These are phyloP conservation scores for Phytophthora cajani DNA, from an alignment of 352 stramenopile genomes.

Conservation along the genomic window DNA sequence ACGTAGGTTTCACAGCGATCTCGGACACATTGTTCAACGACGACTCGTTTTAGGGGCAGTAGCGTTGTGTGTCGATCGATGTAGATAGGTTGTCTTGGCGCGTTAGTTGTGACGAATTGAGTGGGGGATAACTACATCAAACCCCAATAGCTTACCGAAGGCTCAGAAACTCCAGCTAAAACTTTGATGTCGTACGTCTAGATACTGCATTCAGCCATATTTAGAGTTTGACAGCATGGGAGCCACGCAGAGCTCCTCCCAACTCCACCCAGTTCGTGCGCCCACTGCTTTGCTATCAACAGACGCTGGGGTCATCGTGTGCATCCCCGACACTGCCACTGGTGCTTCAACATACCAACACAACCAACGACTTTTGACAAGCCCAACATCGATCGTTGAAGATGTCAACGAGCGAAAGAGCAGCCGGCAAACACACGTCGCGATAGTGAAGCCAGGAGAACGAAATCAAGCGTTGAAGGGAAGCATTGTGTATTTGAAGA, in stretches of 20 bases:
- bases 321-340: conserved; percentile 30
- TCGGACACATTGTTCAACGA: conserved; percentile 67
- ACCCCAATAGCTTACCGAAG: background rate
- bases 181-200: no score
- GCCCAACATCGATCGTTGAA: conserved; percentile 7
- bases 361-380: conserved; percentile 38
- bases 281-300: conserved; percentile 56
- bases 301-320: conserved; percentile 58
- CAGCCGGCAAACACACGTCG: conserved; percentile 25
- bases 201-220: conserved; percentile 4
- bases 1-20: conserved; percentile 73
- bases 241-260: conserved; percentile 33
- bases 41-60: conserved; percentile 68
- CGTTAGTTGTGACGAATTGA: conserved; percentile 13
- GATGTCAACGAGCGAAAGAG: background rate
- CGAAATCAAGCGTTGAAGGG: conserved; percentile 54
- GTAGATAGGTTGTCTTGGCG: conserved; percentile 10
- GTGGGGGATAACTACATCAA: background rate
- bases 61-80: background rate
- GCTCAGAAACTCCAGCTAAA: no score
- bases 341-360: conserved; percentile 52
- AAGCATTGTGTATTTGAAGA: conserved; percentile 75
- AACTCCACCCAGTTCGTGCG: conserved; percentile 35
- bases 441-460: conserved; percentile 45
- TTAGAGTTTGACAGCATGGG: conserved; percentile 42